A percentile compares a stretch with the other conserved stretches of the same genome.
Conservation (phyloP, 2,329 filamentous ascomycete species). For the Neurospora sp. region DNA sequence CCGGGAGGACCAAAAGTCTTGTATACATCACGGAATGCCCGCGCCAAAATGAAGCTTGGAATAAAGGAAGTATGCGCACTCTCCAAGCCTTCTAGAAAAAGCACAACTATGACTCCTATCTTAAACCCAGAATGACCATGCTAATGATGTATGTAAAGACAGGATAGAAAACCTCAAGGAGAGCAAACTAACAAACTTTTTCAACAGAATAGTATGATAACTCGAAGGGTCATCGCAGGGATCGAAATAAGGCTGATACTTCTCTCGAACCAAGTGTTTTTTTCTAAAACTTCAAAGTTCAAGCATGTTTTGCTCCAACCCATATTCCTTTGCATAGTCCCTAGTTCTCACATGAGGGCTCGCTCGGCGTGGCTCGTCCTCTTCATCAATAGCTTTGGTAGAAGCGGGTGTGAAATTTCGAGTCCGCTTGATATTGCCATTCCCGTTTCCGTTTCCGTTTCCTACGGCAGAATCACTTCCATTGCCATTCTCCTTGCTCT, state of each 20-base stretch:
- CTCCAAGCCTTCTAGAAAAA: not conserved
- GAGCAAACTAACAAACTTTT: not conserved
- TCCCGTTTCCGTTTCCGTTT: conserved; percentile 11
- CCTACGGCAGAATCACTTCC: conserved; percentile 14
- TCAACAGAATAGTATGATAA: not conserved
- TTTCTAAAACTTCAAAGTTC: not conserved
- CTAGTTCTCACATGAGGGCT: conserved; percentile 22
- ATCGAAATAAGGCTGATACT: not conserved
- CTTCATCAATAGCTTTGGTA: conserved; percentile 35
- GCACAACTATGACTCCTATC: not conserved
- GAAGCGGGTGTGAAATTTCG: conserved; percentile 38
- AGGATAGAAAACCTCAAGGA: not conserved
- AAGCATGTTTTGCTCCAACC: not conserved
- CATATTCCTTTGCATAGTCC: conserved; percentile 2
- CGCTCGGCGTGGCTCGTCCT: conserved; percentile 33
- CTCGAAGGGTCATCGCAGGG: not conserved
- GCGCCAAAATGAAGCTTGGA: not conserved
- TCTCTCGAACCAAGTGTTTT: not conserved
- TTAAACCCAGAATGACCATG: not conserved
- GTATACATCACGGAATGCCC: not conserved
- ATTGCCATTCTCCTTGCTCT: not conserved
- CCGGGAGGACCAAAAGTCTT: not conserved
- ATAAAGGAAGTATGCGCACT: not conserved
- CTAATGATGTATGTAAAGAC: not conserved
- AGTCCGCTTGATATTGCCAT: conserved; percentile 33